Base-by-base conservation (phyloP, 2,329 filamentous ascomycete genomes). In the Verticillium nonalfalfae region DNA sequence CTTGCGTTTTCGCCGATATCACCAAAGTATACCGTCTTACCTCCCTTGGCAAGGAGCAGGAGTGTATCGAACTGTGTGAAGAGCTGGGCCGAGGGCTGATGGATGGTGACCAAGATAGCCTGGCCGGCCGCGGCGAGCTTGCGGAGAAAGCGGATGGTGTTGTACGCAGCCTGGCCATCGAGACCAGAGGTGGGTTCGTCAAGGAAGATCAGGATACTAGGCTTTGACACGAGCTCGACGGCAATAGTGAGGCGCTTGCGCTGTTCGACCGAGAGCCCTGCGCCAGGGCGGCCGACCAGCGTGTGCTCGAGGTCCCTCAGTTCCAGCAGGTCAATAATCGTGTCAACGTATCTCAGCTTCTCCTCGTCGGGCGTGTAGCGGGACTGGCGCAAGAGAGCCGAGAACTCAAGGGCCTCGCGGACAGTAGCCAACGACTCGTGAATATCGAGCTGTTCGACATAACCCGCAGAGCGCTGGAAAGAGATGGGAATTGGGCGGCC, bases 1-100 rank as follows among this genome's bases (percentile, higher is more conserved):
- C 80, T 76, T 0, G 90, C 91, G 62, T 95, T 90, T 59, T 86
- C 81, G 57, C 92, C 92, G 54, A 96, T 89, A 62, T 93, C 88
- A 21, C 91, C 91, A 69, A 95, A 94, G 77, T 96, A 96, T 58
- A 96, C 90, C 56, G 90, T 90, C 60, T 88, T 83, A 1, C 84
- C 84, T 2, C 83, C 83, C 0, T 73, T 75, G 58, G 81, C 80
- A 34, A 86, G 78, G 0, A 85, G 75, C 0, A 86, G 68, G 0
- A 86, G 75, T 59, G 81, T 76, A 63, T 87, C 84, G 63, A 86
- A 87, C 55, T 80, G 74, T 60, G 84, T 78, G 33, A 87, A 85
- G 0, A 87, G 73, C 0, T 80, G 78, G 0, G 83, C 78, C 0
- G 80, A 83, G 0, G 84, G 84, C 61, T 87, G 84, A 56, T 87